Base-by-base conservation (phyloP, 2,329 filamentous ascomycete species). In the Cladosporium sphaerospermum region DNA sequence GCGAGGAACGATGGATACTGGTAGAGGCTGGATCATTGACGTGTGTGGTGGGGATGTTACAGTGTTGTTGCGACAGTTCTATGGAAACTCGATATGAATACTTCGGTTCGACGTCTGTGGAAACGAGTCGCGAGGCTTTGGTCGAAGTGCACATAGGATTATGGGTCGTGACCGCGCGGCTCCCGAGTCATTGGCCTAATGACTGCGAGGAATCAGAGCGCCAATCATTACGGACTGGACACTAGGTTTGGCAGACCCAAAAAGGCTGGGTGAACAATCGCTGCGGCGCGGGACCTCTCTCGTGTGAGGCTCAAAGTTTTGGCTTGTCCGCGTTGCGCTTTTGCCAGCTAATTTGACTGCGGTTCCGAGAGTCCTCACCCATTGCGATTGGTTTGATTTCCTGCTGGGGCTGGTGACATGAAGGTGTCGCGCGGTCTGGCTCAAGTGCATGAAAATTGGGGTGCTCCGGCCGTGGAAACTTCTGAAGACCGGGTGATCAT, bases 251-350 rank as follows among this genome's bases (percentile, higher is more conserved):
- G 32, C 40, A 44, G 40, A 43, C 36, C 9, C 2, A 5, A 14
- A 44, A 37, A 34, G 28, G 53, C 45, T 42, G 28, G 53, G 53
- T 56, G 23, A 54, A 54, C 53, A 43, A 52, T 51, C 63, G 57
- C 65, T 67, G 68, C 63, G 23, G 64, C 62, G 71, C 73, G 78
- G 89, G 88, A 89, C 88, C 87, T 89, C 89, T 89, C 87, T 82
- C 69, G 85, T 81, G 87, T 90, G 89, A 87, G 87, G 76, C 85
- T 95, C 89, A 95, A 89, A 90, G 89, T 77, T 84, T 89, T 76
- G 88, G 80, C 89, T 92, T 91, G 88, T 92, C 88, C 75, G 79
- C 61, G 75, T 61, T 65, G 45, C 36, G 41, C 45, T 39, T 41
- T 47, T 44, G 51, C 51, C 51, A 14, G 44, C 18, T 37, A 16